phyloP scores from a whole-genome alignment of 805 yeast genomes.

The Millerago galiae region DNA sequence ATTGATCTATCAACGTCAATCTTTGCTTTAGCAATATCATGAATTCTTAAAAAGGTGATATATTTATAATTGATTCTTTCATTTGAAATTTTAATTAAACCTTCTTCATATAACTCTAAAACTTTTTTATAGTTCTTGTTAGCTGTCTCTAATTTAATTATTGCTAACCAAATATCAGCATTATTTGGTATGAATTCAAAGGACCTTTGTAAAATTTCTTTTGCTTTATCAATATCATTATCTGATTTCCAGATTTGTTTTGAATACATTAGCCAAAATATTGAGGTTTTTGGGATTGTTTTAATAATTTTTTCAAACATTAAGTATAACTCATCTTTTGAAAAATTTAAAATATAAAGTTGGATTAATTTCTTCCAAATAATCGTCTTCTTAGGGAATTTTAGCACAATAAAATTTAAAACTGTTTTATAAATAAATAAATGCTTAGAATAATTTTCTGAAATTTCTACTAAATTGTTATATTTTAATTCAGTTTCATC shows the following conservation, averaged over 20 bases:
- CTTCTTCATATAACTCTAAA: slow-evolving; percentile 31
- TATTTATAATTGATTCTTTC: slow-evolving; percentile 59
- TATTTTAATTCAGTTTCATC: slow-evolving; percentile 24
- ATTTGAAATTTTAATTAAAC: slow-evolving; percentile 29
- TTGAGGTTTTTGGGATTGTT: slow-evolving; percentile 41
- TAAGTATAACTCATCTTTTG: slow-evolving; percentile 28
- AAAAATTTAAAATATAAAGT: slow-evolving; percentile 27
- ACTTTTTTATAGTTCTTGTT: slow-evolving; percentile 32
- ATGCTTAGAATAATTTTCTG: slow-evolving; percentile 16
- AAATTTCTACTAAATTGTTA: slow-evolving; percentile 20
- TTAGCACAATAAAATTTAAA: slow-evolving; percentile 38
- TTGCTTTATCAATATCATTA: slow-evolving; percentile 43
- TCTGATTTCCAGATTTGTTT: slow-evolving; percentile 55
- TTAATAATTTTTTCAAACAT: slow-evolving; percentile 49
- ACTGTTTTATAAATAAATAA: slow-evolving; percentile 31
- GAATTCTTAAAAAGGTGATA: slow-evolving; percentile 43
- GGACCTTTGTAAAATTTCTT: slow-evolving; percentile 45
- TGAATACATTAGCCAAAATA: slow-evolving; percentile 63
- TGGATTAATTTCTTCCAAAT: slow-evolving; percentile 45
- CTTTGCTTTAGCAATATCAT: slow-evolving; percentile 32
- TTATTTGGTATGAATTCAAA: slow-evolving; percentile 35
- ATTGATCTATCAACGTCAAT: slow-evolving; percentile 41
- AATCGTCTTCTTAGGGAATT: slow-evolving; percentile 38
- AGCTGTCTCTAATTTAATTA: slow-evolving; percentile 55
- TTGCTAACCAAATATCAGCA: slow-evolving; percentile 64